phyloP scores from a whole-genome alignment of 1,139 yeast species.

The Yamadazyma kanchanaburiensis region DNA sequence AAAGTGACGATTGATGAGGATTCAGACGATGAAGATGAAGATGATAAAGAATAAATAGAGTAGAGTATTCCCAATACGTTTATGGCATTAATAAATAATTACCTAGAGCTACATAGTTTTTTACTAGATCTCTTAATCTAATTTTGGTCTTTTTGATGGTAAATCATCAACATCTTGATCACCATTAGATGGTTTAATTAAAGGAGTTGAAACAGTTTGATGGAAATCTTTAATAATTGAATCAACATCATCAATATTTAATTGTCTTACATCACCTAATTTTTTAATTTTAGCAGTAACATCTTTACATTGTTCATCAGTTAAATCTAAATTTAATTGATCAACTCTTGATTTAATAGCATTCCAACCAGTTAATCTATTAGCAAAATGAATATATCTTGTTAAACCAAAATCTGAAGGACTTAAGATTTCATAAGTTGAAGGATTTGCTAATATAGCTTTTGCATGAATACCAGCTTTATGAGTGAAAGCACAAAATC shows the following conservation, averaged over 20 bases:
- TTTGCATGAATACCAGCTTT: conserved; percentile 63
- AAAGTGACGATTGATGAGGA: conserved; percentile 29
- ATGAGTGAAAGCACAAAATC: conserved; percentile 62
- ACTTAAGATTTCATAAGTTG: conserved; percentile 55
- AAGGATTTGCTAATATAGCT: conserved; percentile 58
- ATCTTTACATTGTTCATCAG: conserved; percentile 56
- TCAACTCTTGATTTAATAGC: conserved; percentile 48
- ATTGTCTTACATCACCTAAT: conserved; percentile 54
- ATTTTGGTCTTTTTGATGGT: conserved; percentile 9
- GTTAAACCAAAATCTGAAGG: conserved; percentile 59
- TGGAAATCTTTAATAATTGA: conserved; percentile 47
- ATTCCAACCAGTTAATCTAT: conserved; percentile 57
- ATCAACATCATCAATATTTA: conserved; percentile 47
- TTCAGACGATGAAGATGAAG: conserved; percentile 38
- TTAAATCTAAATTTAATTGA: conserved; percentile 44
- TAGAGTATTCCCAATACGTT: background rate
- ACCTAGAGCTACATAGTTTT: background rate
- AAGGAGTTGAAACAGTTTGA: conserved; percentile 29
- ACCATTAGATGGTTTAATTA: conserved; percentile 14
- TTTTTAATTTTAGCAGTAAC: conserved; percentile 52
- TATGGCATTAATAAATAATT: background rate
- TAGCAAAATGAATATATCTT: conserved; percentile 57
- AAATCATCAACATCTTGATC: conserved; percentile 9
- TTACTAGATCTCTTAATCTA: no score
- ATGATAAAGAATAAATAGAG: conserved; percentile 2